Evolutionary conservation across 768 basidiomycete genomes (phyloP).

Genomic region (Kwoniella dejecticola): DNA sequence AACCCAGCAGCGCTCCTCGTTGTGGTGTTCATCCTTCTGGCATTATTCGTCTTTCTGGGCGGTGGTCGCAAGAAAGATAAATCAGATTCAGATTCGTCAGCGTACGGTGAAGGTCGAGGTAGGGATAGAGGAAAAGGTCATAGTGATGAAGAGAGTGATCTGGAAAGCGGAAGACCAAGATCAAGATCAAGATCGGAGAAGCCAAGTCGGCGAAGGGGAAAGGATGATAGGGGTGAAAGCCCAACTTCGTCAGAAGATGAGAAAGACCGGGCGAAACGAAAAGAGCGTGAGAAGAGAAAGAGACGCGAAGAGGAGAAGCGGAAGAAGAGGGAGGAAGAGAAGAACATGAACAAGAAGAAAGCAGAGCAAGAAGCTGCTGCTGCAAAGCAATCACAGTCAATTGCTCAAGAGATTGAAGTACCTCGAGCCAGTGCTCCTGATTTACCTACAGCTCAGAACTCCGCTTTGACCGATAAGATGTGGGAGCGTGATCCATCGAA

Average conservation of each 20-base stretch:
- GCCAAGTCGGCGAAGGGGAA: constrained; percentile 63
- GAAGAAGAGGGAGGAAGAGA: too few relatives aligned
- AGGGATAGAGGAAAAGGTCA: neutral
- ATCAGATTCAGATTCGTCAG: neutral
- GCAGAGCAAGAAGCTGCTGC: neutral
- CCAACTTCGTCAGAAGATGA: constrained; percentile 1
- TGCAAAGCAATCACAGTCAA: neutral
- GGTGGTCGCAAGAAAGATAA: constrained; percentile 1
- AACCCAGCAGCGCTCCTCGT: constrained; percentile 12
- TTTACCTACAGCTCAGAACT: neutral
- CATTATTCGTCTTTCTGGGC: constrained; percentile 4
- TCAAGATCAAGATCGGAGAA: neutral
- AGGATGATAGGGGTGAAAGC: constrained; percentile 63
- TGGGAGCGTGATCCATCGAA: constrained; percentile 10
- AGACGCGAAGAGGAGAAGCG: neutral
- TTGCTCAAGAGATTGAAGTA: neutral
- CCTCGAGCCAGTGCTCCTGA: neutral
- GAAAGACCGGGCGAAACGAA: neutral
- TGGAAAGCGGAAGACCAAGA: neutral
- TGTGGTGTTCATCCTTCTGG: constrained; percentile 4
- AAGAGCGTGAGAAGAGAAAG: neutral
- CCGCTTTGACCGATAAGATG: neutral
- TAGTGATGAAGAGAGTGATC: neutral
- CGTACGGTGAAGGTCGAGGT: neutral
- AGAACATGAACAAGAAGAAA: too few relatives aligned